Evolutionary conservation across 306 rosid species (phyloP), one percentile per base, ranked within the genome.

Genomic region (Crotalaria pallida): DNA sequence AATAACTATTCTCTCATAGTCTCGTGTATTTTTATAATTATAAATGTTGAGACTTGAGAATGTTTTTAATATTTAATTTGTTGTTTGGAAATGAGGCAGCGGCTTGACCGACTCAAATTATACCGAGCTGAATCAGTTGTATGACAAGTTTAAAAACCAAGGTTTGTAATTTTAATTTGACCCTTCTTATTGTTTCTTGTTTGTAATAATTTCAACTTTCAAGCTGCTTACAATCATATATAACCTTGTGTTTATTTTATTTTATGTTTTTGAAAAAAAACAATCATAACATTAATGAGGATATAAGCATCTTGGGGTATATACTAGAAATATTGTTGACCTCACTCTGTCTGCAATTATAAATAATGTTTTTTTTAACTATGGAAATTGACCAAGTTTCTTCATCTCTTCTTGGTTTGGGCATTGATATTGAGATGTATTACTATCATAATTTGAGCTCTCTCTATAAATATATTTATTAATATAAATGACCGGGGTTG

Each of bases 31-130:
- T n/a, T n/a, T n/a, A n/a, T n/a, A n/a, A n/a, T n/a, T n/a, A n/a
- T n/a, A n/a, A n/a, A n/a, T n/a, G n/a, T 27, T 27, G 31, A 36
- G 62, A 11, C 12, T 33, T 10, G 18, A 64, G 13, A 64, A 63
- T 36, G 15, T 21, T 56, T 56, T 24, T 53, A 12, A 62, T 53
- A n/a, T 74, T n/a, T 65, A 38, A 50, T 40, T 34, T 7, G 10
- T 77, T 16, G 13, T 78, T 79, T 71, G 63, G 49, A 19, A 47
- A 51, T 69, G 70, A 15, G 70, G 73, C 85, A 89, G 98, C 73
- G 98, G 96, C 67, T 75, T 92, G 88, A 89, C 98, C 74, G 82
- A 84, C 82, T 84, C 96, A 57, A 92, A 86, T 64, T 92, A 92
- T 76, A 56, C 64, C 12, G 96, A 90, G 89, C 76, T 92, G 86